phyloP scores from a whole-genome alignment of 495 filamentous ascomycete species.

The Polyplosphaeria fusca region DNA sequence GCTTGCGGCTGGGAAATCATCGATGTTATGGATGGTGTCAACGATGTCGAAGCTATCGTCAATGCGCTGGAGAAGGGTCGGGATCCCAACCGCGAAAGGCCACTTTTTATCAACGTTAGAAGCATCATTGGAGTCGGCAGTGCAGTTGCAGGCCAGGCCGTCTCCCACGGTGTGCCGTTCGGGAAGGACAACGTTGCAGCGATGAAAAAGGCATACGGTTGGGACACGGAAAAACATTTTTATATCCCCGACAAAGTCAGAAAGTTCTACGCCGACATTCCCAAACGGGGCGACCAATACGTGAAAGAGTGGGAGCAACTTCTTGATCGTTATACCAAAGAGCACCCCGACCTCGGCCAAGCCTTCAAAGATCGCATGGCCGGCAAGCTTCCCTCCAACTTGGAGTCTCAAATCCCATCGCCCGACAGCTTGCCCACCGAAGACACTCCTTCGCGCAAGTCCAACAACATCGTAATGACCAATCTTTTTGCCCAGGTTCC shows the following conservation, averaged over 20 bases:
- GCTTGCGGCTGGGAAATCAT: conserved; percentile 18
- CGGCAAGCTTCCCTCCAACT: conserved; percentile 43
- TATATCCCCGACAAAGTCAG: conserved; percentile 47
- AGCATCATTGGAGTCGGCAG: conserved; percentile 30
- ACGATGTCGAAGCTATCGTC: conserved; percentile 19
- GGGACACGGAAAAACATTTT: conserved; percentile 40
- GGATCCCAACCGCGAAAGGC: conserved; percentile 3
- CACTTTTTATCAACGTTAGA: conserved; percentile 16
- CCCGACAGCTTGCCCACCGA: conserved; percentile 48
- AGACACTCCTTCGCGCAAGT: conserved; percentile 44
- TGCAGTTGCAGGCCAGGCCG: conserved; percentile 16
- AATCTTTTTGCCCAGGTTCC: conserved; percentile 48
- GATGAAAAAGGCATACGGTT: conserved; percentile 17
- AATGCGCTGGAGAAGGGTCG: conserved; percentile 1
- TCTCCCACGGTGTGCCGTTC: conserved; percentile 25
- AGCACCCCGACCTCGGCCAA: neutral
- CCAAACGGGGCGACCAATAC: conserved; percentile 42
- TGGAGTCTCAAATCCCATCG: conserved; percentile 46
- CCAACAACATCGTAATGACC: conserved; percentile 52
- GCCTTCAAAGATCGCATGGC: neutral
- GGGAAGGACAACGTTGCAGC: conserved; percentile 22
- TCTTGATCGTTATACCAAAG: neutral
- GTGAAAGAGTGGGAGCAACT: neutral
- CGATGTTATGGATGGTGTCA: conserved; percentile 7
- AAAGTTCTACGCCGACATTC: conserved; percentile 50